Base-by-base conservation (phyloP, 495 filamentous ascomycete genomes). In the Penicillium paxilli region DNA sequence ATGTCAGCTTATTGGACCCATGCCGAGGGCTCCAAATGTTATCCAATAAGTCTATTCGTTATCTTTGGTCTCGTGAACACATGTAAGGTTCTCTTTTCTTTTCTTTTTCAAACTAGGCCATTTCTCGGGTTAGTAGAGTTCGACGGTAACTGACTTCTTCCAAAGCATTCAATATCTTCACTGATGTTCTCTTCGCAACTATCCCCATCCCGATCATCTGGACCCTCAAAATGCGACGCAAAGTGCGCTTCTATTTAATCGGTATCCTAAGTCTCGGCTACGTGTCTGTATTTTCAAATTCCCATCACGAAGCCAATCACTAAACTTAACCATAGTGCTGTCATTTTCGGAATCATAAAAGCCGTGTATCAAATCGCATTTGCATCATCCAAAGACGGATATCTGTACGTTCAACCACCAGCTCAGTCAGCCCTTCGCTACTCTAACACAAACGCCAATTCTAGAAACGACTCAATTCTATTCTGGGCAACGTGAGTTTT, bases 261-360 rank as follows among this genome's bases (percentile, higher is more conserved):
- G 64, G 51, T 6, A 71, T 80, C 62, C 54, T 80, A 7, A 72
- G 67, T 44, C 64, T 78, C 3, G 77, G 77, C 1, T 75, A 69
- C 38, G 65, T 75, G 65, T 72, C 53, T 26, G 62, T 26, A 16
- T 46, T 24, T 10, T 3, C 23, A 32, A 4, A 32, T 14, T n/a
- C n/a, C n/a, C n/a, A n/a, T n/a, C n/a, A n/a, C n/a, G n/a, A n/a
- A n/a, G n/a, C n/a, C n/a, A n/a, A n/a, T n/a, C n/a, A n/a, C n/a
- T n/a, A n/a, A n/a, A n/a, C n/a, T n/a, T 32, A 14, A 10, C 11
- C 10, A 9, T 14, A 32, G 30, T 4, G 30, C 30, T 14, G 8
- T 32, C 11, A 9, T 32, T 4, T 32, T 32, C 30, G 30, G 30
- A 12, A 14, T 12, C 11, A 3, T 32, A 14, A 32, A 32, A 4